Conservation (phyloP, 345 rosid species). For the Eucalyptus microcorys region DNA sequence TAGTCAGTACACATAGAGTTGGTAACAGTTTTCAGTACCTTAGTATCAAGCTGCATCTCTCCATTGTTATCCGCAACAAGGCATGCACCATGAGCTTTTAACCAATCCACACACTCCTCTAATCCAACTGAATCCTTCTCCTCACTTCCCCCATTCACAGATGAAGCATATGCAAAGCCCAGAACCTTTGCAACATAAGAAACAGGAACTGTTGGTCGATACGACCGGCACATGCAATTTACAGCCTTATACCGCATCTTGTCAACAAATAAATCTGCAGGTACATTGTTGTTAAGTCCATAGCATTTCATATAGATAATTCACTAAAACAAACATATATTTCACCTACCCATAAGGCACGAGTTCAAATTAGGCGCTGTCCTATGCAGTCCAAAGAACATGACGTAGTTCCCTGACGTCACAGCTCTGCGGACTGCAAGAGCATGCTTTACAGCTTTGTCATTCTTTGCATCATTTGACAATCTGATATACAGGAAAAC, state of each 20-base stretch:
- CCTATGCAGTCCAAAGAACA: slow-evolving; percentile 81
- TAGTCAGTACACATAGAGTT: neutral
- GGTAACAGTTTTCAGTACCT: slow-evolving; percentile 18
- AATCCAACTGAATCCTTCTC: slow-evolving; percentile 42
- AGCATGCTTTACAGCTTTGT: slow-evolving; percentile 85
- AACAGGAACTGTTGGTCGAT: slow-evolving; percentile 86
- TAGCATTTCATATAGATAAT: neutral
- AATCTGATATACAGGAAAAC: slow-evolving; percentile 32
- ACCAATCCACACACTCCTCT: slow-evolving; percentile 82
- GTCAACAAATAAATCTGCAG: slow-evolving; percentile 80
- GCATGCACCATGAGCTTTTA: slow-evolving; percentile 81
- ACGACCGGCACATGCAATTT: slow-evolving; percentile 69
- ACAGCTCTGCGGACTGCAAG: slow-evolving; percentile 94
- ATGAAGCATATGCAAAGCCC: slow-evolving; percentile 35
- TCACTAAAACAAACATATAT: neutral
- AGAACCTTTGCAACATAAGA: slow-evolving; percentile 61
- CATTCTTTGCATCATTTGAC: slow-evolving; percentile 57
- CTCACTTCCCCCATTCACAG: slow-evolving; percentile 31
- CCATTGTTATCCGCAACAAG: slow-evolving; percentile 44
- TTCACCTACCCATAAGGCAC: slow-evolving; percentile 76
- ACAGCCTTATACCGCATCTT: slow-evolving; percentile 95
- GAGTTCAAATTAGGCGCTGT: slow-evolving; percentile 82
- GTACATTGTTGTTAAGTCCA: neutral
- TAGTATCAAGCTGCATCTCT: slow-evolving; percentile 74
- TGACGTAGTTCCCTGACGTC: slow-evolving; percentile 78